Evolutionary conservation across 176 grass and related monocot genomes (phyloP).

Genomic region (Chloris gayana): DNA sequence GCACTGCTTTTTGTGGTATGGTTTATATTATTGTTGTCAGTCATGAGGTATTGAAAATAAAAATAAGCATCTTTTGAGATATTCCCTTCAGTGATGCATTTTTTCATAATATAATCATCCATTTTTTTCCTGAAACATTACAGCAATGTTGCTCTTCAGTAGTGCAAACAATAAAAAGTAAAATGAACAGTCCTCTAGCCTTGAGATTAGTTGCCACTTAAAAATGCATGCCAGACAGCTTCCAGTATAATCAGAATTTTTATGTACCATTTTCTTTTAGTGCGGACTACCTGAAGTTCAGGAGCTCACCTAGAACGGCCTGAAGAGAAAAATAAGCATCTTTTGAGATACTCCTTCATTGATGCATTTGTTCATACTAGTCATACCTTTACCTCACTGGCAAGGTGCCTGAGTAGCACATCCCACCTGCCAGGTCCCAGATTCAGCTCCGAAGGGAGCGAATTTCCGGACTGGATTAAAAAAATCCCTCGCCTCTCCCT

Average conservation of each 20-base stretch:
- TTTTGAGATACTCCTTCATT: no score
- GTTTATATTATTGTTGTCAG: neutral
- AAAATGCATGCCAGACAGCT: neutral
- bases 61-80: conserved; percentile 9
- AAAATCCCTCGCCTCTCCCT: no score
- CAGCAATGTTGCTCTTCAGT: neutral
- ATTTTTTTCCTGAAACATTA: neutral
- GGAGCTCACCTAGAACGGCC: no score
- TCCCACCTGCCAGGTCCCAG: no score
- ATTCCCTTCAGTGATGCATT: neutral
- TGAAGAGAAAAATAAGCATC: no score
- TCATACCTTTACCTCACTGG: no score
- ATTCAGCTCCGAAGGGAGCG: no score
- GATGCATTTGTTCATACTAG: no score
- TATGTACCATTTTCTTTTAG: conserved; percentile 6
- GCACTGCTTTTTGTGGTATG: neutral
- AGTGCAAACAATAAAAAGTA: no score
- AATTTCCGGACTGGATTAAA: no score
- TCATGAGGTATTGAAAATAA: neutral
- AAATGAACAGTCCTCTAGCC: neutral
- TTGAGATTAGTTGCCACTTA: neutral
- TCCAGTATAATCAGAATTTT: neutral
- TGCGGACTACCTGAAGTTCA: no score
- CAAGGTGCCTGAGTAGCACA: no score
- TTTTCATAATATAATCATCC: neutral